These are phyloP conservation scores for Tetracentron sinense DNA, from an alignment of 164 flowering plant genomes.

Conservation along the genomic window DNA sequence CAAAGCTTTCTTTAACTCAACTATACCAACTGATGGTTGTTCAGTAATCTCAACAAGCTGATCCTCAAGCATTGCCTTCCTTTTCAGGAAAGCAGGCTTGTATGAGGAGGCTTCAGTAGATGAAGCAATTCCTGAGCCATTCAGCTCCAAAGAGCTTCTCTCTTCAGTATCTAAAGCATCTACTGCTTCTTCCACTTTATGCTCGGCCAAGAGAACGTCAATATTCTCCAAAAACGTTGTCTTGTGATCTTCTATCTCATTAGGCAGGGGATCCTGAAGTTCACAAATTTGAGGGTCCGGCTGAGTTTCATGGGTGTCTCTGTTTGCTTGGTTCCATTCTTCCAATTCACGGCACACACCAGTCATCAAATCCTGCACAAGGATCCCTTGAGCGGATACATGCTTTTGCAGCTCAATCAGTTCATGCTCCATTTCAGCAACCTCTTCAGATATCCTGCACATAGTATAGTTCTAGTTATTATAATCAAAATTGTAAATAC, in stretches of 20 bases:
- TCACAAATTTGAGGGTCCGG: constrained; percentile 29
- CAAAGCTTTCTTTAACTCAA: constrained; percentile 61
- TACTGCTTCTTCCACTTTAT: constrained; percentile 72
- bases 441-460: constrained; percentile 93
- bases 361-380: constrained; percentile 85
- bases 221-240: constrained; percentile 59
- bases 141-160: constrained; percentile 51
- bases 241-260: constrained; percentile 34
- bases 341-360: constrained; percentile 77
- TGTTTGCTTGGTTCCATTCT: constrained; percentile 46
- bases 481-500: no score
- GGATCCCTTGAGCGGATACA: constrained; percentile 78
- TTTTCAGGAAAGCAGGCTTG: constrained; percentile 52
- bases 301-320: constrained; percentile 28
- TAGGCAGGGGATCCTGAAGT: constrained; percentile 29
- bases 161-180: constrained; percentile 70
- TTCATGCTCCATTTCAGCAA: constrained; percentile 86
- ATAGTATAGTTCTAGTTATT: no score
- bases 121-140: constrained; percentile 40
- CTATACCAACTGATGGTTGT: constrained; percentile 54
- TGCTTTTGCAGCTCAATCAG: constrained; percentile 77
- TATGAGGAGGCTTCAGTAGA: constrained; percentile 49
- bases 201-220: constrained; percentile 89
- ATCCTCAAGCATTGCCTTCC: constrained; percentile 67
- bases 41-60: constrained; percentile 66